These are phyloP conservation scores for Thecaphora frezii DNA, from an alignment of 1,284 basidiomycete species.

Conservation along the genomic window DNA sequence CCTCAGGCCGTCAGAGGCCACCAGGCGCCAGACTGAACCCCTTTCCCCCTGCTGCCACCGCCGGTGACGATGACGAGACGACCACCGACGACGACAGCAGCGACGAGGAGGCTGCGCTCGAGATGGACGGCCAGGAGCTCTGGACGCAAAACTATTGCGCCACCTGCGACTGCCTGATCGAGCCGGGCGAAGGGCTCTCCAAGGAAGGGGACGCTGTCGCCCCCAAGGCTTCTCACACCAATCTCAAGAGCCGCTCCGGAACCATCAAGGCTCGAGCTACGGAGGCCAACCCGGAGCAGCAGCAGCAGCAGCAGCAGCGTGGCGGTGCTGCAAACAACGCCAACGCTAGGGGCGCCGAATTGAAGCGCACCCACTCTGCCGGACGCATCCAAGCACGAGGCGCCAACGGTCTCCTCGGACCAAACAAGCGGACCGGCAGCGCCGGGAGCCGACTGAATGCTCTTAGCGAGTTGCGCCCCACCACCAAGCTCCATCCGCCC, in stretches of 20 bases:
- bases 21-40: constrained; percentile 9
- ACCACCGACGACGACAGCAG: constrained; percentile 31
- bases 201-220: constrained; percentile 3
- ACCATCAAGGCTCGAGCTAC: constrained; percentile 39
- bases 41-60: constrained; percentile 1
- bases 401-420: constrained; percentile 23
- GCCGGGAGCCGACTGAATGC: constrained; percentile 45
- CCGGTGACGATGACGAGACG: constrained; percentile 21
- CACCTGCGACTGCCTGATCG: constrained; percentile 51
- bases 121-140: constrained; percentile 53
- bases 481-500: constrained; percentile 32
- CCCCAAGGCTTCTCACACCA: constrained; percentile 8
- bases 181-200: constrained; percentile 43
- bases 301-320: background rate
- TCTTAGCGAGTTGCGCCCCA: constrained; percentile 49
- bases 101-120: constrained; percentile 42
- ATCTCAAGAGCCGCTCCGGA: constrained; percentile 39
- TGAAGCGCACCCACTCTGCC: constrained; percentile 42
- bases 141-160: constrained; percentile 50
- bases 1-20: background rate
- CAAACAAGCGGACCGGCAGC: constrained; percentile 47
- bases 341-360: constrained; percentile 3
- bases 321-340: too few species aligned
- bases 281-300: background rate
- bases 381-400: constrained; percentile 44